A percentile compares a stretch with the other conserved stretches of the same genome.
phyloP scores from a whole-genome alignment of 306 rosid genomes.

The Leucaena leucocephala region DNA sequence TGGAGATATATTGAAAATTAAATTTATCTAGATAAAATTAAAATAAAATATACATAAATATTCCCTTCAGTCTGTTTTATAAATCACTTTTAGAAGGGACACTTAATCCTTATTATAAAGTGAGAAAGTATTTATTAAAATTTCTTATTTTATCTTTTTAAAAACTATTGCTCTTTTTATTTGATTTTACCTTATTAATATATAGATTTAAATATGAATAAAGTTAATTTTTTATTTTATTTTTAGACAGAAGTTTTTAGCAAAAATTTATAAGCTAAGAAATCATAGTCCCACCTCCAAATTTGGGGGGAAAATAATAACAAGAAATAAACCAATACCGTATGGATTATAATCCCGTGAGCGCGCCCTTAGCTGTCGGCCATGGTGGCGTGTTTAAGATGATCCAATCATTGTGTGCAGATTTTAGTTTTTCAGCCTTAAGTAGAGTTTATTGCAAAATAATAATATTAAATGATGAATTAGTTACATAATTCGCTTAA shows the following conservation, averaged over 20 bases:
- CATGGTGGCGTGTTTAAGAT: background rate
- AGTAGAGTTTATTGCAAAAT: background rate
- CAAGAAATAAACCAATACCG: background rate
- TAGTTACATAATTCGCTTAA: background rate
- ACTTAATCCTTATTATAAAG: too few species aligned
- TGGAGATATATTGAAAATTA: too few species aligned
- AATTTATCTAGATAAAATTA: too few species aligned
- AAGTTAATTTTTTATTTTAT: too few species aligned
- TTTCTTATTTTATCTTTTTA: background rate
- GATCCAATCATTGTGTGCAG: background rate
- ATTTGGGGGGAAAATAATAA: background rate
- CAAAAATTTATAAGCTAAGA: too few species aligned
- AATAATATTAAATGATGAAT: background rate
- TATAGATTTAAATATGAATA: too few species aligned
- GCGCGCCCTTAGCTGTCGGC: constrained; percentile 44
- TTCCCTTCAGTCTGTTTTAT: too few species aligned
- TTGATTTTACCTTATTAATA: background rate
- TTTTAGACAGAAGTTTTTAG: too few species aligned
- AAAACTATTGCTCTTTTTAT: too few species aligned
- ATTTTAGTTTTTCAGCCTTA: background rate
- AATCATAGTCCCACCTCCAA: background rate
- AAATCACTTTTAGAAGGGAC: too few species aligned
- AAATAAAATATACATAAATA: too few species aligned
- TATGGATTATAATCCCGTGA: background rate
- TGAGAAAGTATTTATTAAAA: background rate